Evolutionary conservation across 2,329 filamentous ascomycete species (phyloP), one percentile per base, ranked within the genome.

Genomic region (Fusarium sp.): DNA sequence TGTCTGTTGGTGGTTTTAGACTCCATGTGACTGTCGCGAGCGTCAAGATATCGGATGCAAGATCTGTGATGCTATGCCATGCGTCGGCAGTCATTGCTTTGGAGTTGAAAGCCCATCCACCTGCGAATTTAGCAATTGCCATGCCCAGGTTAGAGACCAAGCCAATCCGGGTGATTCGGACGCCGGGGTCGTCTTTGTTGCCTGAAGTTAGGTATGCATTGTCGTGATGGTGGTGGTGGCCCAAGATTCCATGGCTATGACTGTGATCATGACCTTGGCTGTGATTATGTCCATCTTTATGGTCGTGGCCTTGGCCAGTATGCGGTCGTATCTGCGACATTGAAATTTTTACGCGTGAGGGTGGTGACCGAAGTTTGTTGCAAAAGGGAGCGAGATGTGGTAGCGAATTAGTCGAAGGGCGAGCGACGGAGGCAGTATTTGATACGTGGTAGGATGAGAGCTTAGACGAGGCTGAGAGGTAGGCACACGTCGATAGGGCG

Each of bases 11-110:
- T 10, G 94, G 92, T 78, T 93, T 94, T 68, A 98, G 85, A 67
- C 95, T 97, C 91, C 94, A 97, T 25, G 95, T 96, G 52, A 99
- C 95, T 15, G 96, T 99, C 21, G 94, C 94, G 25, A 99, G 88
- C 2, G 96, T 99, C 82, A 98, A 91, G 77, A 99, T 88, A 82
- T 99, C 96, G 60, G 95, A 98, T 69, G 97, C 94, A 64, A 99
- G 89, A 83, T 99, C 96, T 54, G 96, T 97, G 75, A 98, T 88
- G 78, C 95, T 96, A 85, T 99, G 96, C 85, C 97, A 96, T 63
- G 94, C 96, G 82, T 99, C 96, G 80, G 96, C 95, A 67, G 95
- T 87, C 87, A 97, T 93, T 66, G 94, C 92, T 84, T 98, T 95
- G 49, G 95, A 98, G 83, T 98, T 95, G 87, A 99, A 98, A 75